Conservation (phyloP, 2,329 filamentous ascomycete species). For the Ophiostoma sp. region DNA sequence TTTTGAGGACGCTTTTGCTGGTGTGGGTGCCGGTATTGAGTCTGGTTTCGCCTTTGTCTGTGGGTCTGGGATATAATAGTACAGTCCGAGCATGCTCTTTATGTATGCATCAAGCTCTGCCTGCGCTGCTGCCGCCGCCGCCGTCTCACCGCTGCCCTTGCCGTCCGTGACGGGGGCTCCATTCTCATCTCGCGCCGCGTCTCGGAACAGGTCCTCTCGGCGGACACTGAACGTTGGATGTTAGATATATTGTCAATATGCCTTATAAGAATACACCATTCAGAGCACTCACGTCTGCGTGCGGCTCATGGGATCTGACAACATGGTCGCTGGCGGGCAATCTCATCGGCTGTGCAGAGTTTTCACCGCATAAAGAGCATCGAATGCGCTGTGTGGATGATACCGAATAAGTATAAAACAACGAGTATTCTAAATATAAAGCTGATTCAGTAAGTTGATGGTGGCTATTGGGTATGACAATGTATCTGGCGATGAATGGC, state of each 20-base stretch:
- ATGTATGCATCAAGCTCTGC: conserved; percentile 27
- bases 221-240: conserved; percentile 17
- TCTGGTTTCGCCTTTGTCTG: background rate
- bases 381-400: background rate
- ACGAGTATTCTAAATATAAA: background rate
- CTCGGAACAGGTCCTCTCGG: conserved; percentile 25
- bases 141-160: background rate
- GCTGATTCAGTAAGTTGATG: background rate
- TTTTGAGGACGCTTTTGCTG: background rate
- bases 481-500: background rate
- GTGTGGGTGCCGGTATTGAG: background rate
- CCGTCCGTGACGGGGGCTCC: background rate
- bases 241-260: background rate
- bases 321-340: conserved; percentile 12
- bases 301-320: conserved; percentile 18
- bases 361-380: background rate
- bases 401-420: background rate
- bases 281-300: conserved; percentile 17
- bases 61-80: background rate
- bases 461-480: background rate
- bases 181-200: conserved; percentile 17
- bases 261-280: too few species aligned
- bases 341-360: background rate
- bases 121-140: conserved; percentile 8
- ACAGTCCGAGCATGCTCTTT: conserved; percentile 18